Percentiles rank a stretch among this genome's conserved stretches.
phyloP scores from a whole-genome alignment of 2,329 filamentous ascomycete species.

The Aureobasidium sp. region DNA sequence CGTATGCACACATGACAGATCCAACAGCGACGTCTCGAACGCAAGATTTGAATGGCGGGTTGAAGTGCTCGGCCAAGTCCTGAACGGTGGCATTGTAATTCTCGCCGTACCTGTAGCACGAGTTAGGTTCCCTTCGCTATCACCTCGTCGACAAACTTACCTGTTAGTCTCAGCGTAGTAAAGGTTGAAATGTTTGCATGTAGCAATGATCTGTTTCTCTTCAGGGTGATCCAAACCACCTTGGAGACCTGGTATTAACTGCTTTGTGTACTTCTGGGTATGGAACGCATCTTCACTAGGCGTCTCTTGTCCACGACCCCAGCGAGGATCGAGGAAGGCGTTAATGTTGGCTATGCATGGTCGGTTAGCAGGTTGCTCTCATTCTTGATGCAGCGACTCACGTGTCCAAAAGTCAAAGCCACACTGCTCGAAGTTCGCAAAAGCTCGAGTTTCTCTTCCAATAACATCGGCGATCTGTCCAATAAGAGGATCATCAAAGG shows the following conservation, averaged over 20 bases:
- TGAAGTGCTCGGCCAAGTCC: conserved; percentile 60
- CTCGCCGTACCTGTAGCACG: no score
- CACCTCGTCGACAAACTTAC: neutral
- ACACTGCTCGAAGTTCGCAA: conserved; percentile 50
- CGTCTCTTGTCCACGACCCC: conserved; percentile 19
- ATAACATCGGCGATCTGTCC: conserved; percentile 49
- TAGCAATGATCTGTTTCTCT: conserved; percentile 35
- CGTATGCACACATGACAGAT: conserved; percentile 49
- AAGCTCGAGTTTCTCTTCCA: conserved; percentile 55
- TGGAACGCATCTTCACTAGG: conserved; percentile 25
- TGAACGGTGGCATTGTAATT: conserved; percentile 31
- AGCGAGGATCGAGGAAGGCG: conserved; percentile 49
- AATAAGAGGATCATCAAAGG: conserved; percentile 57
- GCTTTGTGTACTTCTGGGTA: conserved; percentile 27
- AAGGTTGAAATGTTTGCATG: conserved; percentile 37
- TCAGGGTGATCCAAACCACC: conserved; percentile 24
- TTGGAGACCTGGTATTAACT: conserved; percentile 28
- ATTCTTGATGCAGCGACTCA: neutral
- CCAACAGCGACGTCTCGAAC: conserved; percentile 38
- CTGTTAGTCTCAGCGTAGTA: conserved; percentile 7
- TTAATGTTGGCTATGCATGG: conserved; percentile 48
- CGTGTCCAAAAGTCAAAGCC: conserved; percentile 55
- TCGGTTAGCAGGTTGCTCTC: neutral
- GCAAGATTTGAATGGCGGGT: conserved; percentile 53
- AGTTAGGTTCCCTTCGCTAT: no score